These are phyloP conservation scores for Didymella pinodella DNA, from an alignment of 2,329 filamentous ascomycete genomes.

Conservation along the genomic window DNA sequence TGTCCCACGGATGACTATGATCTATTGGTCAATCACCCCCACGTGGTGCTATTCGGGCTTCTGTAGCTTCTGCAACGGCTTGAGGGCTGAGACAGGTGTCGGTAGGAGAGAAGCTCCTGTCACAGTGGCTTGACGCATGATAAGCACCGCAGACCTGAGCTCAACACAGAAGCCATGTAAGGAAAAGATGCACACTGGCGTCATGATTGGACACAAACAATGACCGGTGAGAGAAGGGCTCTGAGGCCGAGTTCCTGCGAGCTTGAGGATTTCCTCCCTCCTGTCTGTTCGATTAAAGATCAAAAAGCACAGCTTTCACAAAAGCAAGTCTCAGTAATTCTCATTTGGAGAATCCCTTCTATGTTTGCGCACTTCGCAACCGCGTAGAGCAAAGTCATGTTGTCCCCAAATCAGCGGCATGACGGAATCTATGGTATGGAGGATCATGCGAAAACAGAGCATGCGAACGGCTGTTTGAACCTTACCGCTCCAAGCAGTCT, in stretches of 20 bases:
- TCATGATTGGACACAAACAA: not conserved
- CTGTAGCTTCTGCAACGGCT: not conserved
- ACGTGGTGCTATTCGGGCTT: not conserved
- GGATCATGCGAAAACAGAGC: not conserved
- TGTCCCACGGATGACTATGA: constrained; percentile 5
- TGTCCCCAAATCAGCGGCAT: not conserved
- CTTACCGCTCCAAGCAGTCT: not conserved
- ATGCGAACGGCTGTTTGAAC: constrained; percentile 8
- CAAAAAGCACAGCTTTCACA: not conserved
- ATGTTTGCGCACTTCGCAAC: too few relatives aligned
- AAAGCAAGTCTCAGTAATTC: not conserved
- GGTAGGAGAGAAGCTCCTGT: constrained; percentile 12
- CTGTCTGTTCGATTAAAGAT: not conserved
- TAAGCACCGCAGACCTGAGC: constrained; percentile 20
- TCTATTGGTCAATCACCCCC: constrained; percentile 6
- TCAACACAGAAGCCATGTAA: not conserved
- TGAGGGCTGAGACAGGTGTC: not conserved
- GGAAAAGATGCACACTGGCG: not conserved
- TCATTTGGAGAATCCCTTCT: too few relatives aligned
- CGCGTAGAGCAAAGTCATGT: not conserved
- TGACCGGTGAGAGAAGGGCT: not conserved
- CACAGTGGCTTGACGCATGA: constrained; percentile 11
- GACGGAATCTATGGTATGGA: not conserved
- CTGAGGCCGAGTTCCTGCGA: not conserved
- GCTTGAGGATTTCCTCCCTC: not conserved